Conservation (phyloP, 2,329 filamentous ascomycete genomes). For the Rhynchosporium secalis region DNA sequence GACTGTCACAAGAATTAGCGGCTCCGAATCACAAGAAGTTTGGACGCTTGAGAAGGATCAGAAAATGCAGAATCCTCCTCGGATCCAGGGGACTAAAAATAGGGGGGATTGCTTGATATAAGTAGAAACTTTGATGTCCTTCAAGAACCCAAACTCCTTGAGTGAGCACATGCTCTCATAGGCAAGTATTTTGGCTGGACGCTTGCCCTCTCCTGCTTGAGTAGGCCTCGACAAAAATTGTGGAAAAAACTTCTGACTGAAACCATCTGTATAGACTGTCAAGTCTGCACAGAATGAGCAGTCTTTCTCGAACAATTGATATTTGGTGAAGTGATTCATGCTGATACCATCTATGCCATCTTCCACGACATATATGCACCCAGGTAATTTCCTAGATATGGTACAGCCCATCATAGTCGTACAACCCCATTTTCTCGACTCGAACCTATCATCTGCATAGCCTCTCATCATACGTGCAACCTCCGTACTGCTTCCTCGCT, state of each 20-base stretch:
- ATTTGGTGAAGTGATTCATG: constrained; percentile 19
- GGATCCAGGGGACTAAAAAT: background rate
- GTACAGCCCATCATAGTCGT: constrained; percentile 20
- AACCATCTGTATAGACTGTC: background rate
- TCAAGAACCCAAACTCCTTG: background rate
- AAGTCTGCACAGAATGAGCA: background rate
- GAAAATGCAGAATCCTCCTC: background rate
- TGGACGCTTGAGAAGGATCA: background rate
- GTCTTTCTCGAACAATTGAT: background rate
- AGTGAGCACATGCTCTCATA: background rate
- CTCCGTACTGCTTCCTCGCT: background rate
- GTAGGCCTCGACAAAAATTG: background rate
- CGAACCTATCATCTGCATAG: background rate
- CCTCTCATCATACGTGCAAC: background rate
- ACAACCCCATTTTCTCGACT: constrained; percentile 7
- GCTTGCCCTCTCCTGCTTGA: background rate
- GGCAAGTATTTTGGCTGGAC: background rate
- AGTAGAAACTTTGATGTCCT: too few relatives aligned
- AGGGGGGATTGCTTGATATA: too few relatives aligned
- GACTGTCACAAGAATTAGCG: too few relatives aligned
- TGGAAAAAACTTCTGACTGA: background rate
- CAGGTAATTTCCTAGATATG: constrained; percentile 7
- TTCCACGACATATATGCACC: background rate
- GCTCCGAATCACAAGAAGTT: background rate
- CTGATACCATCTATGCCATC: constrained; percentile 12